These are phyloP conservation scores for Fragaria nilgerrensis DNA, from an alignment of 306 rosid species.

Conservation along the genomic window DNA sequence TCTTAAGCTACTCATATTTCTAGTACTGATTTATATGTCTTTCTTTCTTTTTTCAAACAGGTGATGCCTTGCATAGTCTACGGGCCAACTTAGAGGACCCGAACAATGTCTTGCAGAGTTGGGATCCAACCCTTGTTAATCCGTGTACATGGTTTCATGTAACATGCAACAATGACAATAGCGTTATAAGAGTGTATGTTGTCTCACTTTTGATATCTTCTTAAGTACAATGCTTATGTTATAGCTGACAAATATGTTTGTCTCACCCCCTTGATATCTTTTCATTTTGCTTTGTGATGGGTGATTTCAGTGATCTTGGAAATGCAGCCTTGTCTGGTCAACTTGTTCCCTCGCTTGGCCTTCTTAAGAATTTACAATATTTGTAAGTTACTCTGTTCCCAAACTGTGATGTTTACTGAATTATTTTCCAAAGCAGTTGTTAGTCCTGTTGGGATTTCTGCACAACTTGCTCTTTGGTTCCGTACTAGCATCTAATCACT, in stretches of 20 bases:
- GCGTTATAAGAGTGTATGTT: conserved; percentile 94
- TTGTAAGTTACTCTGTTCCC: conserved; percentile 53
- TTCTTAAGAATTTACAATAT: conserved; percentile 91
- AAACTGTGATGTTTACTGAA: neutral
- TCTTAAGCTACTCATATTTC: neutral
- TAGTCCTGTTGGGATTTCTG: neutral
- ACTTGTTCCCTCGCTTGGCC: conserved; percentile 97
- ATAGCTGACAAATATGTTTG: neutral
- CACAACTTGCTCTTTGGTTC: neutral
- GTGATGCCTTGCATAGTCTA: conserved; percentile 93
- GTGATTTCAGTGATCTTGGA: conserved; percentile 78
- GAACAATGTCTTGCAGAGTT: conserved; percentile 93
- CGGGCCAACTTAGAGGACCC: conserved; percentile 89
- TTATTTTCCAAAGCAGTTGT: neutral
- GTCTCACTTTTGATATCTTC: conserved; percentile 24
- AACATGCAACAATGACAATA: conserved; percentile 95
- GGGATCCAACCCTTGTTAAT: conserved; percentile 99
- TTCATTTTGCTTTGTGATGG: conserved; percentile 26
- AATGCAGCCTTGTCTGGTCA: conserved; percentile 95
- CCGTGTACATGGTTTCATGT: conserved; percentile 99
- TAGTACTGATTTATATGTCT: conserved; percentile 20
- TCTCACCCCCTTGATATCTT: conserved; percentile 13
- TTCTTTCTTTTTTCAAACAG: conserved; percentile 42
- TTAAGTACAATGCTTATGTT: conserved; percentile 9
- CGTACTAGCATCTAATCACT: neutral